Evolutionary conservation across 257 asterid species (phyloP), one percentile per base, ranked within the genome.

Genomic region (Fraxinus cuspidata): DNA sequence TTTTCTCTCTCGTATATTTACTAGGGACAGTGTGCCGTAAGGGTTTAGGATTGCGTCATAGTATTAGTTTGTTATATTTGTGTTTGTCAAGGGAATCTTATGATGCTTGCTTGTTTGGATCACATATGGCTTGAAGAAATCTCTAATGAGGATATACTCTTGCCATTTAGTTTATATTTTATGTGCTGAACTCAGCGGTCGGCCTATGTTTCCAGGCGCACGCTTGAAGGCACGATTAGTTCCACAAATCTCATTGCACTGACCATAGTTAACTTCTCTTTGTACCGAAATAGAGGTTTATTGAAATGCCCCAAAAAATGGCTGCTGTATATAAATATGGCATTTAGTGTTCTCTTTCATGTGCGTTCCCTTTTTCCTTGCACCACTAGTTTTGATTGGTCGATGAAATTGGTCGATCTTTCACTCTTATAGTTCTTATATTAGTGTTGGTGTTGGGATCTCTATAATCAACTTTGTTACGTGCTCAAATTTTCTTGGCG

Each of bases 21-120:
- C 27, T 35, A n/a, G 72, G 72, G 81, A 76, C 73, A 56, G 80
- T 74, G 42, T 82, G 85, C 56, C 77, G 15, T 53, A 76, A 68
- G 75, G 84, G 79, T 74, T 34, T 21, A 65, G 78, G 81, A 72
- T 81, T 78, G 44, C 56, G 64, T 76, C 71, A 65, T 86, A 74
- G 86, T 65, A 79, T 77, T 81, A 64, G 78, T 78, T 79, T 81
- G 70, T 79, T 82, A 40, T 77, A 71, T 80, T 65, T 72, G 74
- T 37, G 65, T 47, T 73, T 56, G 68, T 49, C 74, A 11, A 73
- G 56, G 78, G 86, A 78, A 70, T 80, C 77, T 73, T 81, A 78
- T 70, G 63, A 29, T 76, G 84, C 56, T 77, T 86, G 82, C 80
- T 76, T 82, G 75, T 77, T 77, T 73, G 82, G 74, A 70, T 79